These are phyloP conservation scores for Wickerhamomyces hampshirensis DNA, from an alignment of 805 yeast genomes.

Conservation along the genomic window DNA sequence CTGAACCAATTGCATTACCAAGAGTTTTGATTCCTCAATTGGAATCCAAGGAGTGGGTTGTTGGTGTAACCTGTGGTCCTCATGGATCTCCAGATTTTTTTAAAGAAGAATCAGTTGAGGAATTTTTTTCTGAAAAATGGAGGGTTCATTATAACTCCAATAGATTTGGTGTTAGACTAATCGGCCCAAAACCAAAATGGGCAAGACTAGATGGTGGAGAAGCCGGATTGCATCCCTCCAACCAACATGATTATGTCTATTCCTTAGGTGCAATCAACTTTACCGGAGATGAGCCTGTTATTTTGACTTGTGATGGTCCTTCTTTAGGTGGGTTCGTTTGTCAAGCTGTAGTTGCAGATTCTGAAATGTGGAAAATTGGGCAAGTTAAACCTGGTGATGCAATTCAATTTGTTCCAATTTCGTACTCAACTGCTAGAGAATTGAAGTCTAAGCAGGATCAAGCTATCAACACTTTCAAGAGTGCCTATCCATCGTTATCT, in stretches of 20 bases:
- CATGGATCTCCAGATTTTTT: constrained; percentile 98
- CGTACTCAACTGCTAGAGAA: constrained; percentile 60
- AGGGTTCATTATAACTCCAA: constrained; percentile 96
- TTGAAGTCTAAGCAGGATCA: constrained; percentile 60
- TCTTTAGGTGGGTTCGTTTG: constrained; percentile 97
- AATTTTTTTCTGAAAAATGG: constrained; percentile 78
- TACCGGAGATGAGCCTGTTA: constrained; percentile 98
- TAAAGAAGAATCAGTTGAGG: constrained; percentile 63
- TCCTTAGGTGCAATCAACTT: constrained; percentile 95
- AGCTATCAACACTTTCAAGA: constrained; percentile 39
- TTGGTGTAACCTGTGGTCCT: constrained; percentile 95
- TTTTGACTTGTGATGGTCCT: constrained; percentile 96
- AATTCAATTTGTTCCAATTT: constrained; percentile 74
- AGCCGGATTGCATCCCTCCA: constrained; percentile 98
- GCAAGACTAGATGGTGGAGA: constrained; percentile 96
- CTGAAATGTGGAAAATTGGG: constrained; percentile 98
- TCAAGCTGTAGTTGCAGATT: constrained; percentile 91
- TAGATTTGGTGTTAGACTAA: constrained; percentile 90
- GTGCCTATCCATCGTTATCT: constrained; percentile 30
- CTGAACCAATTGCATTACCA: constrained; percentile 60
- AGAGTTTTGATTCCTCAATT: constrained; percentile 31
- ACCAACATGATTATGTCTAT: constrained; percentile 95
- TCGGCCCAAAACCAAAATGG: constrained; percentile 97
- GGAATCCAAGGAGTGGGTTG: constrained; percentile 53
- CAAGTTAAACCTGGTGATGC: constrained; percentile 94